Base-by-base conservation (phyloP, 768 basidiomycete species). In the Infundibulicybe gibba region DNA sequence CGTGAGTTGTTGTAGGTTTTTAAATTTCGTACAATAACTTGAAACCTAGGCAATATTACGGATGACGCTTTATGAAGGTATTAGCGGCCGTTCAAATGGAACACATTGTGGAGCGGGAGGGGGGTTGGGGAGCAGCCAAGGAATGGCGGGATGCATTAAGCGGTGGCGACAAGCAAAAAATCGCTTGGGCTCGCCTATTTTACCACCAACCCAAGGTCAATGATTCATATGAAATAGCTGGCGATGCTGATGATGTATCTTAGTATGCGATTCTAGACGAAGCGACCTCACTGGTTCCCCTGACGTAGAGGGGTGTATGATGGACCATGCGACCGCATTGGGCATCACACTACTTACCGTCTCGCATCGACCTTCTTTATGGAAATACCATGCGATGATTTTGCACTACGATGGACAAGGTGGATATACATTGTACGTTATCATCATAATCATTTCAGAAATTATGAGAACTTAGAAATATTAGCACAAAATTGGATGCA, bases 211-310 rank as follows among this genome's bases (percentile, higher is more conserved):
- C 95, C 9, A 94, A 92, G 77, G 92, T 84, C 52, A 53, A 19
- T 31, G 10, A 4, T 17, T 38, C n/a, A 32, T 15, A 14, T 11
- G 20, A 16, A 15, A 2, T 13, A 12, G 5, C n/a, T 33, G n/a
- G 17, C 6, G 43, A 16, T 31, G 30, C 48, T 30, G 21, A 21
- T 34, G n/a, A 32, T 35, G 41, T 5, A 20, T 19, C 43, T 49
- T 55, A 94, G 92, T 97, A 95, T 56, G 95, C 94, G 10, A 93
- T 98, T 48, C 73, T 98, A 41, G 95, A 99, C 57, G 95, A 99
- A 62, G 94, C 94, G 44, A 97, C 95, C 3, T 92, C 90, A 14
- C 83, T 94, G 3, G 94, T 99, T 6, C 94, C 94, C 79, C 86
- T 4, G 91, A 94, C 44, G 85, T 94, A 64, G 95, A 97, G 68